These are phyloP conservation scores for Dioszegia aurantiaca DNA, from an alignment of 768 basidiomycete species.

Conservation along the genomic window DNA sequence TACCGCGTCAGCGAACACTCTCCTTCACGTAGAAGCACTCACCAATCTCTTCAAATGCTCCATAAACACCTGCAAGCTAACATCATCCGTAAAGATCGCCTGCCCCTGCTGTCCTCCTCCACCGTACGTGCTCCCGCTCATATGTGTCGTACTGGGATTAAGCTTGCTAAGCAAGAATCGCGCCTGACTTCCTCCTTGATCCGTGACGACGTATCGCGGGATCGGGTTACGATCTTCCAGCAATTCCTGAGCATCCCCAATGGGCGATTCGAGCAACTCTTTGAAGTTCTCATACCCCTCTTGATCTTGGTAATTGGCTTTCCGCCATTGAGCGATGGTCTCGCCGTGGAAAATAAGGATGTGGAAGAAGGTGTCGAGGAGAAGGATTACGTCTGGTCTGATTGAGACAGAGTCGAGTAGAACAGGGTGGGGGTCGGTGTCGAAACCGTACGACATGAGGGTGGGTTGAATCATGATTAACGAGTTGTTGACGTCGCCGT, in stretches of 20 bases:
- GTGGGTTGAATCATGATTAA: constrained; percentile 99
- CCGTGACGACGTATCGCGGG: constrained; percentile 95
- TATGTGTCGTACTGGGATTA: constrained; percentile 97
- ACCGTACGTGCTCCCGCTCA: constrained; percentile 69
- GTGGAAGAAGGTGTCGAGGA: constrained; percentile 99
- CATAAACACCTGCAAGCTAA: constrained; percentile 66
- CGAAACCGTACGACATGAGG: constrained; percentile 96
- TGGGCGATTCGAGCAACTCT: constrained; percentile 80
- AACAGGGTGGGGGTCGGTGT: constrained; percentile 81
- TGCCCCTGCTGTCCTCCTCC: constrained; percentile 69
- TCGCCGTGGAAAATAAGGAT: constrained; percentile 99
- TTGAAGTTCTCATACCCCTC: constrained; percentile 99
- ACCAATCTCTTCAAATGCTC: constrained; percentile 90
- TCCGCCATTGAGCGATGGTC: constrained; percentile 94
- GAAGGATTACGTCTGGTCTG: constrained; percentile 90
- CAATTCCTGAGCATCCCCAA: constrained; percentile 87
- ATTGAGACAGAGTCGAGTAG: constrained; percentile 96
- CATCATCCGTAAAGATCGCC: constrained; percentile 98
- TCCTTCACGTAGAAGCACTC: constrained; percentile 14
- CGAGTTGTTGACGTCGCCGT: constrained; percentile 98
- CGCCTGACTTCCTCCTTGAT: constrained; percentile 95
- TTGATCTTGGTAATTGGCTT: constrained; percentile 96
- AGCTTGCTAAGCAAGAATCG: constrained; percentile 96
- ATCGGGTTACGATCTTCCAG: constrained; percentile 94
- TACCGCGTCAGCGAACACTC: constrained; percentile 17